Conservation (phyloP, 2,329 filamentous ascomycete species). For the Botrytis tulipae region DNA sequence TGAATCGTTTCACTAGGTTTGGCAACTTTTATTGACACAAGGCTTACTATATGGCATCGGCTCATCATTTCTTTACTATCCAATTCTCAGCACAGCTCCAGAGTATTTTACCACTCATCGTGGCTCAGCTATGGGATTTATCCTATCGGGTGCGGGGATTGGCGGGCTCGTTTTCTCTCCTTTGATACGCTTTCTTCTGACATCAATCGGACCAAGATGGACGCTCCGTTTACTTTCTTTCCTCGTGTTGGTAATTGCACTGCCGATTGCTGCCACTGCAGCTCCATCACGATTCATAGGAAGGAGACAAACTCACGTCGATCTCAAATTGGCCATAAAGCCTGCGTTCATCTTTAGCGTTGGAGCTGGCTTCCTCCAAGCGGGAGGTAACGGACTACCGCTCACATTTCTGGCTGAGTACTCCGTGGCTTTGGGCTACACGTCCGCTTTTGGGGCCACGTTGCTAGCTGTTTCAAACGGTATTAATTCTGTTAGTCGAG, state of each 20-base stretch:
- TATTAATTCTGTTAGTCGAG: slow-evolving; percentile 46
- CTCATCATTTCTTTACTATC: slow-evolving; percentile 44
- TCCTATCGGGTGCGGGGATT: slow-evolving; percentile 44
- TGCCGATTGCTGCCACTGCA: slow-evolving; percentile 44
- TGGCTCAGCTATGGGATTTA: slow-evolving; percentile 48
- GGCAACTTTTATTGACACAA: slow-evolving; percentile 47
- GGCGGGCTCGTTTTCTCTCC: slow-evolving; percentile 46
- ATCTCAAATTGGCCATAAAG: slow-evolving; percentile 41
- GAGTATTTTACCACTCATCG: slow-evolving; percentile 51
- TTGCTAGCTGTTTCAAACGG: slow-evolving; percentile 47
- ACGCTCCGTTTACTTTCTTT: slow-evolving; percentile 44
- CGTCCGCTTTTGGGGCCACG: slow-evolving; percentile 43
- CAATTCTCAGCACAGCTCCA: slow-evolving; percentile 46
- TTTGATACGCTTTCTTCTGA: slow-evolving; percentile 43
- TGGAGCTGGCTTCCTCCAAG: slow-evolving; percentile 43
- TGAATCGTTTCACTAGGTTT: slow-evolving; percentile 36
- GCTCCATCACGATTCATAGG: slow-evolving; percentile 43
- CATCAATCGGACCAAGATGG: slow-evolving; percentile 45
- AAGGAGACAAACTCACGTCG: slow-evolving; percentile 42
- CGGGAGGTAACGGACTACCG: slow-evolving; percentile 47
- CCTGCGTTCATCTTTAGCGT: slow-evolving; percentile 45
- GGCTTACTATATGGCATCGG: slow-evolving; percentile 48
- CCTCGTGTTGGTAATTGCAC: slow-evolving; percentile 41
- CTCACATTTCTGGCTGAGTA: slow-evolving; percentile 51
- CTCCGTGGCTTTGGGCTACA: slow-evolving; percentile 45